Evolutionary conservation across 2,329 filamentous ascomycete species (phyloP).

Genomic region (Paecilomyces dactylethromorphus): DNA sequence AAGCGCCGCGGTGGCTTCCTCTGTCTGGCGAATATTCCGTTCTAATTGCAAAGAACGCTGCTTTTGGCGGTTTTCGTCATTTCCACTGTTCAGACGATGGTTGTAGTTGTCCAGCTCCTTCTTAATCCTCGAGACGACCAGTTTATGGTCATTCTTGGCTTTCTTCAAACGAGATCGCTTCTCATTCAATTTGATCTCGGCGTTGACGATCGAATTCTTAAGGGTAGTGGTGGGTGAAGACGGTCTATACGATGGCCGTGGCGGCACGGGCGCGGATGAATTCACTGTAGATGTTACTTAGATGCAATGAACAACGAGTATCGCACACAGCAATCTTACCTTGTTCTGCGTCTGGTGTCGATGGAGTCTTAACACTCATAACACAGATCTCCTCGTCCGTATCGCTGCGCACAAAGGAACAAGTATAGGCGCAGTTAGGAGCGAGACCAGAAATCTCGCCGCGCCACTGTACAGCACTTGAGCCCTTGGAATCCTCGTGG

Average conservation of each 20-base stretch:
- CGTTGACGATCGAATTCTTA: constrained; percentile 58
- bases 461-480: constrained; percentile 45
- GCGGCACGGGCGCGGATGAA: constrained; percentile 39
- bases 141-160: constrained; percentile 56
- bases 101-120: constrained; percentile 56
- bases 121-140: constrained; percentile 50
- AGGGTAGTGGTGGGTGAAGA: constrained; percentile 60
- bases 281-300: constrained; percentile 15
- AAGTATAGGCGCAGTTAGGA: constrained; percentile 58
- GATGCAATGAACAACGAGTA: constrained; percentile 13
- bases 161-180: constrained; percentile 53
- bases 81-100: constrained; percentile 52
- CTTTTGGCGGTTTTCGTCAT: constrained; percentile 56
- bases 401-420: constrained; percentile 54
- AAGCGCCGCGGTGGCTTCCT: constrained; percentile 53
- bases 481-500: constrained; percentile 38
- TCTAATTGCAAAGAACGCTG: constrained; percentile 56
- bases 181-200: constrained; percentile 55
- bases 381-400: constrained; percentile 53
- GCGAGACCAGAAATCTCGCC: constrained; percentile 61
- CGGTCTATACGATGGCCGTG: constrained; percentile 54
- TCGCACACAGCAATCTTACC: constrained; percentile 30
- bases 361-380: constrained; percentile 57
- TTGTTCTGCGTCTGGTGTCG: constrained; percentile 53
- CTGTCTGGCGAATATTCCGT: constrained; percentile 57